Percentiles rank a stretch among this genome's conserved stretches.
Conservation (phyloP, 345 rosid species). For the Hibiscus tridactylites region DNA sequence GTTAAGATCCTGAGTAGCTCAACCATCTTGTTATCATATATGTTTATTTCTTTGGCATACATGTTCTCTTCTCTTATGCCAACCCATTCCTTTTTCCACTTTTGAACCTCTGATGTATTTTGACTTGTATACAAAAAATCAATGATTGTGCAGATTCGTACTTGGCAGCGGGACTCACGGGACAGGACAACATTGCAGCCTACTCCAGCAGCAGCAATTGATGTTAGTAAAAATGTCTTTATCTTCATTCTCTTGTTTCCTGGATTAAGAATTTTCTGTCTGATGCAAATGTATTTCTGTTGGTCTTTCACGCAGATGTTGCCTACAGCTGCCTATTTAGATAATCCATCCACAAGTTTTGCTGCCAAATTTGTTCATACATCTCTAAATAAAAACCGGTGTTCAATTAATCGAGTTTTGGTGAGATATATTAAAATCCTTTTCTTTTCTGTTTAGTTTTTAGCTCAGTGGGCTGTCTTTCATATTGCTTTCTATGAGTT, state of each 20-base stretch:
- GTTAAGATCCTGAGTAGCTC: background rate
- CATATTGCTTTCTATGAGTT: background rate
- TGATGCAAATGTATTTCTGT: constrained; percentile 6
- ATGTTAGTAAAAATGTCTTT: constrained; percentile 37
- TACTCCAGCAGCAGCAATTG: constrained; percentile 90
- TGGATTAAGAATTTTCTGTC: background rate
- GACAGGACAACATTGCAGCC: constrained; percentile 75
- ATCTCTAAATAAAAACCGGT: constrained; percentile 84
- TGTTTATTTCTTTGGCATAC: background rate
- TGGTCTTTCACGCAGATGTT: constrained; percentile 52
- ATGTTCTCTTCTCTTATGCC: background rate
- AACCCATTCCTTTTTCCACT: background rate
- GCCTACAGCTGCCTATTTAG: constrained; percentile 79
- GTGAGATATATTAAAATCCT: constrained; percentile 29
- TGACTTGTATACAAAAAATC: constrained; percentile 6
- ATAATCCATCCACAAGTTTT: constrained; percentile 93
- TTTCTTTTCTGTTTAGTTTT: background rate
- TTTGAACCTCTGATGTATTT: background rate
- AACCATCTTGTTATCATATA: background rate
- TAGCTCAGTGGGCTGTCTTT: background rate
- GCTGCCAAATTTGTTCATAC: constrained; percentile 93
- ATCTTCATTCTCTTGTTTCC: constrained; percentile 8
- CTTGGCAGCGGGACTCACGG: constrained; percentile 82
- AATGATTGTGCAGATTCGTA: constrained; percentile 45
- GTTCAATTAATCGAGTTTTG: constrained; percentile 87